Base-by-base conservation (phyloP, 2,329 filamentous ascomycete species). In the Talaromyces sp. region DNA sequence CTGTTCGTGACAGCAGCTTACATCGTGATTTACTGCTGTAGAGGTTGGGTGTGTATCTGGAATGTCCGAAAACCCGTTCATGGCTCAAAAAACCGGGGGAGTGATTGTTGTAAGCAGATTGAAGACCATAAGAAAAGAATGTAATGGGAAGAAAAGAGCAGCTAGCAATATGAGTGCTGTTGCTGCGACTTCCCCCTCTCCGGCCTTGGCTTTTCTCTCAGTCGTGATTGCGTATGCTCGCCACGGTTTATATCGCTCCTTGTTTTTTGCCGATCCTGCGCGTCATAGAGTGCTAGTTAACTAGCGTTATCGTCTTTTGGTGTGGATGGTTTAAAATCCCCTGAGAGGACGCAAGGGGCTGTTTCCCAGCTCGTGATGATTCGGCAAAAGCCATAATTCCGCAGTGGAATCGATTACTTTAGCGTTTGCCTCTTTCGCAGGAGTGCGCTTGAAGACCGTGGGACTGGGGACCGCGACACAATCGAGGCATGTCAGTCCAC, bases 11-110 rank as follows among this genome's bases (percentile, higher is more conserved):
- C 56, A 54, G 58, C 15, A 43, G 13, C 29, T 15, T 17, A 34
- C 31, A 62, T 40, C 58, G 67, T 15, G 45, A 72, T 72, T 71
- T 66, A 68, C 29, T 71, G 34, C 17, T 29, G 49, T 5, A 45
- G 51, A 31, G 15, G 29, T 25, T 43, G 61, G 22, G 45, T 47
- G 34, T 31, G 49, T 38, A 40, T 45, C 34, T 43, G 34, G 36
- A 63, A 54, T 63, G 25, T 34, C 49, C n/a, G 60, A 29, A 62
- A 54, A 40, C 25, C 47, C 61, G 51, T 63, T 31, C 61, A 62
- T 62, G 19, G 47, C 15, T 63, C 22, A 31, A 45, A 10, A 31
- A 40, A 10, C 25, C 25, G 25, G 15, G 22, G 10, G 7, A 11
- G 36, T 29, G 15, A 49, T 22, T 49, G 31, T 22, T 56, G 31